These are phyloP conservation scores for Rhododendron henanense DNA, from an alignment of 148 eudicot species.

Conservation along the genomic window DNA sequence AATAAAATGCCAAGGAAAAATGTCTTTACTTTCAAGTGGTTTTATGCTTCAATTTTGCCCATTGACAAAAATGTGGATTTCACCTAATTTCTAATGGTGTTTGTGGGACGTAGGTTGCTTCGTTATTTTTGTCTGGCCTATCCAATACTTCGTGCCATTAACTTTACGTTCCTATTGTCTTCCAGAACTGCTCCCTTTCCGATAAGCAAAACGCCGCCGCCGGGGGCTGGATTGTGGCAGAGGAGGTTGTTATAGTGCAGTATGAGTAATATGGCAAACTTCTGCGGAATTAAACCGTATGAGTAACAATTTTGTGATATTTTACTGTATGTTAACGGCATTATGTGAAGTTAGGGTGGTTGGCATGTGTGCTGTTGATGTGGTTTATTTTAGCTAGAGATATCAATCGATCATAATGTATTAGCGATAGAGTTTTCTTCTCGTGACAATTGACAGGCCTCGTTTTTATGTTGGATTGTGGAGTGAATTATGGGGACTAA, in stretches of 20 bases:
- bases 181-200: slow-evolving; percentile 51
- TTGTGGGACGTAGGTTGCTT: not conserved
- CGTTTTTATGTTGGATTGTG: not conserved
- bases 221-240: slow-evolving; percentile 60
- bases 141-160: not conserved
- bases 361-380: not conserved
- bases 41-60: not conserved
- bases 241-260: slow-evolving; percentile 59
- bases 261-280: slow-evolving; percentile 24
- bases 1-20: not conserved
- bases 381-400: not conserved
- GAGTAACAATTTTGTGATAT: not conserved
- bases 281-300: not conserved
- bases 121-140: not conserved
- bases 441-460: not conserved
- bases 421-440: not conserved
- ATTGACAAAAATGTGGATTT: not conserved
- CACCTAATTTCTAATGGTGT: not conserved
- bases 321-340: not conserved
- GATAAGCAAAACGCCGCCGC: slow-evolving; percentile 13
- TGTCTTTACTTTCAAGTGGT: not conserved
- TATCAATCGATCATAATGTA: not conserved
- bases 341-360: not conserved
- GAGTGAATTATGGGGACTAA: not conserved
- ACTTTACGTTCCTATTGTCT: not conserved